phyloP scores from a whole-genome alignment of 2,329 filamentous ascomycete species.

The Diplodia seriata region DNA sequence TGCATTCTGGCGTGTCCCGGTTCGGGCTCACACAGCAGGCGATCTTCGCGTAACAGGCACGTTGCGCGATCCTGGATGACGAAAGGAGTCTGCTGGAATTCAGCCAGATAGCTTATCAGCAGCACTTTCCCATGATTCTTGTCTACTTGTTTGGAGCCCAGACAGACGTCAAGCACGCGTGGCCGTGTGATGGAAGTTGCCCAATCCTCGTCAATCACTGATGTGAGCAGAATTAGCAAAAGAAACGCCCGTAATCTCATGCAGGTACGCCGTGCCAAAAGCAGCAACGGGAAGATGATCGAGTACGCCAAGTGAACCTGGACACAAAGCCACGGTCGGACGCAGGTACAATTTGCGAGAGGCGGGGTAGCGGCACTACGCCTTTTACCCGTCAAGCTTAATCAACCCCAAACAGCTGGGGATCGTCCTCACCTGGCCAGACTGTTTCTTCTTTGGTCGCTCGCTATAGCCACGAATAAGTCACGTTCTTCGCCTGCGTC shows the following conservation, averaged over 20 bases:
- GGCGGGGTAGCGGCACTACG: conserved; percentile 24
- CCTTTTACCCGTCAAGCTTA: conserved; percentile 27
- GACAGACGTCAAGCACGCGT: background rate
- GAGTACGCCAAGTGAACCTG: background rate
- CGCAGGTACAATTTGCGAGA: conserved; percentile 20
- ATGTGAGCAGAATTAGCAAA: background rate
- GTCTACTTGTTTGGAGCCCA: background rate
- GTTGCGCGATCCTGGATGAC: background rate
- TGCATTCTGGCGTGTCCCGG: background rate
- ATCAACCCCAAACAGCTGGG: conserved; percentile 24
- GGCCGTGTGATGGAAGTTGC: no score
- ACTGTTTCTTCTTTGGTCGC: conserved; percentile 5
- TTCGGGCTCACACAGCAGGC: background rate
- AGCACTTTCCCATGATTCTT: background rate
- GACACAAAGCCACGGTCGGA: background rate
- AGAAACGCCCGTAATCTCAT: conserved; percentile 2
- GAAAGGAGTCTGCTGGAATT: background rate
- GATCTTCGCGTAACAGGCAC: background rate
- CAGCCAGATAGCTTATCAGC: background rate
- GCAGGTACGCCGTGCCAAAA: conserved; percentile 20
- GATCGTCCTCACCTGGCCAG: conserved; percentile 1
- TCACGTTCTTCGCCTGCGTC: conserved; percentile 11
- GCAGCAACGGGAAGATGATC: conserved; percentile 5
- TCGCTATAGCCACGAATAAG: conserved; percentile 25
- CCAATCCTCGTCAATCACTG: background rate